Evolutionary conservation across 768 basidiomycete genomes (phyloP).

Genomic region (Nidularia sp.): DNA sequence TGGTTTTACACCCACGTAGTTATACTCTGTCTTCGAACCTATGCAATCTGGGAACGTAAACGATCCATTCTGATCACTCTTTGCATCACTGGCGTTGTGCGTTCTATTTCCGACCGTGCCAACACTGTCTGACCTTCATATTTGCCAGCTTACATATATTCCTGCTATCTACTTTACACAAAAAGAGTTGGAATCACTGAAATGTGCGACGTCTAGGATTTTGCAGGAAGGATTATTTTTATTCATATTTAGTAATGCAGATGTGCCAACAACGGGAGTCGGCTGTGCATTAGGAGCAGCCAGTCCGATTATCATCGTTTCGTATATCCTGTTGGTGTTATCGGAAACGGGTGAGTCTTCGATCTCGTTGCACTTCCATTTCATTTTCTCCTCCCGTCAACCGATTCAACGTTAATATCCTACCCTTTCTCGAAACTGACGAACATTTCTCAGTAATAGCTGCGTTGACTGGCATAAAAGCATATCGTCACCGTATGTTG

Average conservation of each 20-base stretch:
- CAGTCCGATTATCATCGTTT: slow-evolving; percentile 29
- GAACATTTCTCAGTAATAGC: slow-evolving; percentile 25
- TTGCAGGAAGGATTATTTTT: neutral
- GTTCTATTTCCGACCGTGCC: neutral
- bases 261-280: slow-evolving; percentile 11
- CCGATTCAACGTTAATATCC: too few species aligned
- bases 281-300: slow-evolving; percentile 29
- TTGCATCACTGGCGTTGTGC: slow-evolving; percentile 15
- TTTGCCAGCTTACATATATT: slow-evolving; percentile 23
- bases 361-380: too few species aligned
- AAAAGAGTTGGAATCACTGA: slow-evolving; percentile 26
- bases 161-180: slow-evolving; percentile 24
- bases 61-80: slow-evolving; percentile 26
- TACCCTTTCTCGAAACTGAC: neutral
- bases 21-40: slow-evolving; percentile 38
- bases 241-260: slow-evolving; percentile 3
- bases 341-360: slow-evolving; percentile 33
- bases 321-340: slow-evolving; percentile 31
- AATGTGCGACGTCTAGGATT: slow-evolving; percentile 18
- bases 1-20: slow-evolving; percentile 11
- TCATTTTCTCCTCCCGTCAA: too few species aligned
- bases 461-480: slow-evolving; percentile 29
- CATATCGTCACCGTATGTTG: slow-evolving; percentile 31
- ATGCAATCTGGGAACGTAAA: slow-evolving; percentile 38
- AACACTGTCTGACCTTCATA: neutral